Evolutionary conservation across 2,329 filamentous ascomycete genomes (phyloP), one percentile per base, ranked within the genome.

Genomic region (Chaetomium globosum): DNA sequence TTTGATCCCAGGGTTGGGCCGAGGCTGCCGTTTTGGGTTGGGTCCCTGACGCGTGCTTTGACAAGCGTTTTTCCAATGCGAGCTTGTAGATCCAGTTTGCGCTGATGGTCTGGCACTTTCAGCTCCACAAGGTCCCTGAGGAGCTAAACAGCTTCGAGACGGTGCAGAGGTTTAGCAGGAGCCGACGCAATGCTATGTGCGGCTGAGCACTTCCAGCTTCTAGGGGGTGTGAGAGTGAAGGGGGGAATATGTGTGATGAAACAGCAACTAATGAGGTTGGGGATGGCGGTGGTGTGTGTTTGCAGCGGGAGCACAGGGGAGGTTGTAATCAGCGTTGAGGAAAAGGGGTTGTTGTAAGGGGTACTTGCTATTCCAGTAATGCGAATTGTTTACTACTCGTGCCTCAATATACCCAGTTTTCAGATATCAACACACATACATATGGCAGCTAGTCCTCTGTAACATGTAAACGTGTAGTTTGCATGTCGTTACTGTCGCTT

Each of bases 151-250:
- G 39, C 39, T 43, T n/a, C 39, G 69, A 74, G 2, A 65, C 72
- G 8, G 67, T 75, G 9, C 72, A 75, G 65, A 71, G 59, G 59
- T 75, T 76, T 63, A 72, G n/a, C 70, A 72, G 62, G 73, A 76
- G 64, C 74, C 75, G 55, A 72, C 66, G 21, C 67, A 72, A 51
- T 75, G 74, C 48, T 76, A 71, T 58, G 65, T 76, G 21, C 67
- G 73, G 7, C 46, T 69, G 64, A 48, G 46, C 39, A 57, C 31
- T 33, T 59, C 54, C 21, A 49, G 10, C 19, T 10, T 60, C n/a
- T 60, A 43, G 26, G 39, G 39, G 39, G 39, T 43, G 39, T 43
- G 39, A n/a, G 39, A 43, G 39, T 5, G 12, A 13, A 4, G 36
- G 16, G 2, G 19, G 16, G 16, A 9, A 36, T 36, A 9, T 3